Conservation (phyloP, 2,329 filamentous ascomycete genomes). For the Penicillium paneum region DNA sequence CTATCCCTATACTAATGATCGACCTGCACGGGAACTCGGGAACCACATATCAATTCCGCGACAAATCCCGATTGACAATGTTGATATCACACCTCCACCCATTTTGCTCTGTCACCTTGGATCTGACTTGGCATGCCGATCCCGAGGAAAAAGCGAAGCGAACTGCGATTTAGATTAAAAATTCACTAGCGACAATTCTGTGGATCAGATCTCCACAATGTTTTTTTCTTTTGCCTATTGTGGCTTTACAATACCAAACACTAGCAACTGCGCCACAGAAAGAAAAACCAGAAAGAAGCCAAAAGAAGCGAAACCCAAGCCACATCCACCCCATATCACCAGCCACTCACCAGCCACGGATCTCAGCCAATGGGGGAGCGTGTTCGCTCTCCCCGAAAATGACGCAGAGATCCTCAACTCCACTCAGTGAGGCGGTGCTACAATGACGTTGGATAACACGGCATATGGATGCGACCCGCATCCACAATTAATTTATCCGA, state of each 20-base stretch:
- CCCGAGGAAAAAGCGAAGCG: not conserved
- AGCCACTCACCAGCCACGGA: not conserved
- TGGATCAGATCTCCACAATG: not conserved
- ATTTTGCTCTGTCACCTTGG: conserved; percentile 1
- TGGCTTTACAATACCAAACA: not conserved
- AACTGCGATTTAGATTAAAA: not conserved
- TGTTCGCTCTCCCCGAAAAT: conserved; percentile 4
- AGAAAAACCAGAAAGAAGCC: not conserved
- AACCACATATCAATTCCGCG: conserved; percentile 3
- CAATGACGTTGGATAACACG: conserved; percentile 4
- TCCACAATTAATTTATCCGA: not conserved
- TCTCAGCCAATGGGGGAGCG: not conserved
- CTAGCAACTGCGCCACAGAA: not conserved
- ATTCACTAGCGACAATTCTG: not conserved
- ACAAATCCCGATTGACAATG: no score
- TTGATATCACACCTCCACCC: not conserved
- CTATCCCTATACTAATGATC: not conserved
- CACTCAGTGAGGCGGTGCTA: conserved; percentile 9
- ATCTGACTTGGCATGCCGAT: not conserved
- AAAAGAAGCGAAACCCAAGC: not conserved
- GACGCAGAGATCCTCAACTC: not conserved
- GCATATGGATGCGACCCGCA: not conserved
- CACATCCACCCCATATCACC: not conserved
- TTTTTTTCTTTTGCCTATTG: not conserved
- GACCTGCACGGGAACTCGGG: conserved; percentile 12